Conservation (phyloP, 2,329 filamentous ascomycete species). For the Diaporthe vexans region DNA sequence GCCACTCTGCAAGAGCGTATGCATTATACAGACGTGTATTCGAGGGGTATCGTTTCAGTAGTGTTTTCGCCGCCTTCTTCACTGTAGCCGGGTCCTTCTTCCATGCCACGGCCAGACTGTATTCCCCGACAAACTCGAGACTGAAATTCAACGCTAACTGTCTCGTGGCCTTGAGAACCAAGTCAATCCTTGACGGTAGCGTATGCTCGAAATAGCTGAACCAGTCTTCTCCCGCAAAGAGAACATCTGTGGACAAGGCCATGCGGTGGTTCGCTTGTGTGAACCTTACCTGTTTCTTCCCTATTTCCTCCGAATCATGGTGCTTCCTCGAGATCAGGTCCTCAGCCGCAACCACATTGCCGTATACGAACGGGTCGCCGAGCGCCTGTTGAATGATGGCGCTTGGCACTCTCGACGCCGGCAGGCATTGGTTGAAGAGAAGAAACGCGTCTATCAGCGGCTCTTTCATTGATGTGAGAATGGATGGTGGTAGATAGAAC, state of each 20-base stretch:
- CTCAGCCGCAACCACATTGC: conserved; percentile 50
- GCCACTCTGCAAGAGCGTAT: conserved; percentile 80
- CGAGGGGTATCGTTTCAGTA: conserved; percentile 77
- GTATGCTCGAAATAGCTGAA: conserved; percentile 58
- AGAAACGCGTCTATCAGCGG: conserved; percentile 79
- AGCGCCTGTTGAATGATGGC: conserved; percentile 53
- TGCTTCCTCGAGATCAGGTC: background rate
- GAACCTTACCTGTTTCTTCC: conserved; percentile 46
- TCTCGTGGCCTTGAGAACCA: conserved; percentile 68
- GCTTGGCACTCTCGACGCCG: conserved; percentile 50
- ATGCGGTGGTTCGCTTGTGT: conserved; percentile 48
- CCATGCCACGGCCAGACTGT: conserved; percentile 78
- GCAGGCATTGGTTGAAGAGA: conserved; percentile 76
- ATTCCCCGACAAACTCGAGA: conserved; percentile 73
- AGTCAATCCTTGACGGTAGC: conserved; percentile 57
- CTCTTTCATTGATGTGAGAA: conserved; percentile 53
- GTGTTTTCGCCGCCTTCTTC: conserved; percentile 78
- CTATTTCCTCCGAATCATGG: conserved; percentile 24
- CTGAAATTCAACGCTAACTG: conserved; percentile 64
- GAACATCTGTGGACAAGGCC: conserved; percentile 61
- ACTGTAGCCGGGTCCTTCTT: conserved; percentile 66
- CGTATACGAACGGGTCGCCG: conserved; percentile 65
- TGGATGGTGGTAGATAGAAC: conserved; percentile 60
- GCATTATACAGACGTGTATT: conserved; percentile 81
- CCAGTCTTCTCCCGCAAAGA: conserved; percentile 64